These are phyloP conservation scores for Dacryopinax spathularia DNA, from an alignment of 768 basidiomycete species.

Conservation along the genomic window DNA sequence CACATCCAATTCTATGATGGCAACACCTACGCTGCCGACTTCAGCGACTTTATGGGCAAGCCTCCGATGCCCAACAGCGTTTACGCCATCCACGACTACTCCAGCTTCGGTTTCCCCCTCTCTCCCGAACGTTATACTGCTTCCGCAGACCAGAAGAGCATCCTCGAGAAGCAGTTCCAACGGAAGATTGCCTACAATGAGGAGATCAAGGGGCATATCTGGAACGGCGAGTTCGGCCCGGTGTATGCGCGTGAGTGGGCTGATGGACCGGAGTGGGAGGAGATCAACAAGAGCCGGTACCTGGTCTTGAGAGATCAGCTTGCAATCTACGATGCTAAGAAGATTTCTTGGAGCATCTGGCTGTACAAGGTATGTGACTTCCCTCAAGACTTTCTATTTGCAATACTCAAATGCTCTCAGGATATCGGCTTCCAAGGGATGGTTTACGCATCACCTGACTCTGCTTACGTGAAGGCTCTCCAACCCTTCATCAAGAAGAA, in stretches of 20 bases:
- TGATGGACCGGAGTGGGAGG: slow-evolving; percentile 42
- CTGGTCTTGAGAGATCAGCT: slow-evolving; percentile 60
- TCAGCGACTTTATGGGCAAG: slow-evolving; percentile 51
- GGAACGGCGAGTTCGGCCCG: slow-evolving; percentile 77
- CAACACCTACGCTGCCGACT: slow-evolving; percentile 71
- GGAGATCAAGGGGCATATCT: slow-evolving; percentile 45
- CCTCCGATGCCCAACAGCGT: slow-evolving; percentile 54
- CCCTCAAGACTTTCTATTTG: too few relatives aligned
- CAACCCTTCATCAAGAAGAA: slow-evolving; percentile 59
- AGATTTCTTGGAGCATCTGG: slow-evolving; percentile 61
- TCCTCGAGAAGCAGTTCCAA: slow-evolving; percentile 46
- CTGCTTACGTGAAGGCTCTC: slow-evolving; percentile 59
- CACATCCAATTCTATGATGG: slow-evolving; percentile 72
- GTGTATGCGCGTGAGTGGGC: slow-evolving; percentile 51
- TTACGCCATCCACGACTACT: slow-evolving; percentile 70
- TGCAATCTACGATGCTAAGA: slow-evolving; percentile 49
- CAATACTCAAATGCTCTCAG: background rate
- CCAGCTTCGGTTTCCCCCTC: slow-evolving; percentile 55
- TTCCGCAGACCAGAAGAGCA: slow-evolving; percentile 36
- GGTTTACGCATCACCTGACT: slow-evolving; percentile 54
- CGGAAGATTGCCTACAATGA: slow-evolving; percentile 72
- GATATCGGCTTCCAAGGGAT: slow-evolving; percentile 51
- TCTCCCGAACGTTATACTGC: slow-evolving; percentile 41
- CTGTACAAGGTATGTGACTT: slow-evolving; percentile 41
- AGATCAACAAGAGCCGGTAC: slow-evolving; percentile 52